Percentiles rank a stretch among this genome's conserved stretches.
These are phyloP conservation scores for Tuber brumale DNA, from an alignment of 495 filamentous ascomycete genomes.

Conservation along the genomic window DNA sequence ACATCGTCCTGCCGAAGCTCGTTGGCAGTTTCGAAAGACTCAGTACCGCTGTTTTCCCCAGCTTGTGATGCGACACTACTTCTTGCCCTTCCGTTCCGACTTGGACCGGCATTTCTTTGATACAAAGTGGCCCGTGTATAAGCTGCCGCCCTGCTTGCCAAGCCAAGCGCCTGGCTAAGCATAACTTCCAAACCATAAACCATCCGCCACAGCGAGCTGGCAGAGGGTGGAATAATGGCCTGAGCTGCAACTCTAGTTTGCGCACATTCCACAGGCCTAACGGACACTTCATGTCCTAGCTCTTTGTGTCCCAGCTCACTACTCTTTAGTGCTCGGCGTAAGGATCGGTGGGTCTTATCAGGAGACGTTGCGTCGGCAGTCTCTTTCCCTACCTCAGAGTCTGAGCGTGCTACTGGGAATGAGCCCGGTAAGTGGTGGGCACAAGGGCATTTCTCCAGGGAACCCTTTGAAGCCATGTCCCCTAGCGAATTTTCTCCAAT, in stretches of 20 bases:
- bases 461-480: neutral
- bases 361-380: neutral
- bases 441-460: neutral
- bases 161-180: conserved; percentile 37
- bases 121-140: conserved; percentile 28
- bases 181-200: conserved; percentile 38
- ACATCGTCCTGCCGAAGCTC: conserved; percentile 4
- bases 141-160: conserved; percentile 31
- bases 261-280: neutral
- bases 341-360: neutral
- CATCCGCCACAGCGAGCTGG: conserved; percentile 27
- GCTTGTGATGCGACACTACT: conserved; percentile 13
- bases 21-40: conserved; percentile 21
- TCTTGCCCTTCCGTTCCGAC: conserved; percentile 13
- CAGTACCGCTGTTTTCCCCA: conserved; percentile 10
- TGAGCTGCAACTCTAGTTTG: neutral
- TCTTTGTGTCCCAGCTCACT: neutral
- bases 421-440: neutral
- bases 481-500: neutral
- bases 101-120: conserved; percentile 32
- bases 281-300: neutral
- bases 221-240: conserved; percentile 12
- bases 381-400: neutral
- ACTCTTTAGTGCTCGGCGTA: neutral
- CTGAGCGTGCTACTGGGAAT: neutral